Conservation (phyloP, 148 eudicot species). For the Dianthus caryophyllus region DNA sequence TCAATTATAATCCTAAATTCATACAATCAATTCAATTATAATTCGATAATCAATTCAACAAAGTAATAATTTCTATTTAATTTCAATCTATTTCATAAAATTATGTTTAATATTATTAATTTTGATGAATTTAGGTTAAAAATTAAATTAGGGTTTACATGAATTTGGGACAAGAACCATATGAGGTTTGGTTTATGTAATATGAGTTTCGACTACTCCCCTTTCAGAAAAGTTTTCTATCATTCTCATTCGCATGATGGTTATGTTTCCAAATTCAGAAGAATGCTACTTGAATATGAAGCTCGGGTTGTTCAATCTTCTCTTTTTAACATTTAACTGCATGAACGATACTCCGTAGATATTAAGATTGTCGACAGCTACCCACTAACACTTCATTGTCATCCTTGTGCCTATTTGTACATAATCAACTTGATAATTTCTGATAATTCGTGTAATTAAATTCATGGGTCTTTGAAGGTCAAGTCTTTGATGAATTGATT, state of each 20-base stretch:
- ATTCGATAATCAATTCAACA: no score
- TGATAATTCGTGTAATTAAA: neutral
- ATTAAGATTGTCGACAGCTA: neutral
- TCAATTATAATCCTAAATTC: no score
- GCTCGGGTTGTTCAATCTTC: neutral
- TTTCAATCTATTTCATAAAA: no score
- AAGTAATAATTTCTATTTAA: no score
- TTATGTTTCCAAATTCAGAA: neutral
- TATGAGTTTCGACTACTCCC: no score
- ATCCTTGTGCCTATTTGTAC: neutral
- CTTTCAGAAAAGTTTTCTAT: no score
- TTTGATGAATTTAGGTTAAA: no score
- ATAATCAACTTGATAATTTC: neutral
- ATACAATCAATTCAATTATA: no score
- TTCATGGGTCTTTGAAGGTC: neutral
- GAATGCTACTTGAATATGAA: neutral
- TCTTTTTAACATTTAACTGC: neutral
- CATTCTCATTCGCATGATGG: no score
- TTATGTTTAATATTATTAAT: no score
- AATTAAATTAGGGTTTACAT: no score
- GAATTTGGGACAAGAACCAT: constrained; percentile 93
- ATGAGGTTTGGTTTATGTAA: constrained; percentile 57
- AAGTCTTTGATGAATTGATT: no score
- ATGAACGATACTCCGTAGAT: neutral
- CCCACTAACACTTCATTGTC: neutral